Conservation (phyloP, 179 eudicot genomes). For the Amaranthus tricolor region DNA sequence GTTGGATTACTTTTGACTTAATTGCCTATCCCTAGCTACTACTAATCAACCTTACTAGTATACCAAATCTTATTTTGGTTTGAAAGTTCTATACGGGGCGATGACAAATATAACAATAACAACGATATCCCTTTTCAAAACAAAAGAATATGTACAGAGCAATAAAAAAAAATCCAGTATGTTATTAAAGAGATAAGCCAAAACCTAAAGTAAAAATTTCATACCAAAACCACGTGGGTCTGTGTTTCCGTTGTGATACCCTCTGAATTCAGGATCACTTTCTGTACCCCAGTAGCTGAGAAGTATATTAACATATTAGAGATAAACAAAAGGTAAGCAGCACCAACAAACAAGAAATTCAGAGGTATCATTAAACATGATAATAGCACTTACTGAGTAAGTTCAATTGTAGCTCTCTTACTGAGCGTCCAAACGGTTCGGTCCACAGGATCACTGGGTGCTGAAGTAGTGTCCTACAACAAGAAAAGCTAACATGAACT, state of each 20-base stretch:
- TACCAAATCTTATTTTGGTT: too few species aligned
- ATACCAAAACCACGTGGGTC: slow-evolving; percentile 95
- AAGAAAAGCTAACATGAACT: slow-evolving; percentile 7
- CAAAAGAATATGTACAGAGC: too few species aligned
- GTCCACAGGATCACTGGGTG: slow-evolving; percentile 64
- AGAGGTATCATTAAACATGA: background rate
- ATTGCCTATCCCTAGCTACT: too few species aligned
- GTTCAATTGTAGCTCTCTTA: slow-evolving; percentile 81
- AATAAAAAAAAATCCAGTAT: background rate
- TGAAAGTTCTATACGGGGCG: too few species aligned
- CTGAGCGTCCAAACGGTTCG: slow-evolving; percentile 87
- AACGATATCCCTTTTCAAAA: too few species aligned
- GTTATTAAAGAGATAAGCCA: slow-evolving; percentile 3
- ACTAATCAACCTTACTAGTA: too few species aligned
- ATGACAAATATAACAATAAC: too few species aligned
- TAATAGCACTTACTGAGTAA: slow-evolving; percentile 64
- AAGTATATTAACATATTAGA: slow-evolving; percentile 19
- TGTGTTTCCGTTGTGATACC: slow-evolving; percentile 87
- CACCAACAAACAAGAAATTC: slow-evolving; percentile 4
- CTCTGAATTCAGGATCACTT: slow-evolving; percentile 79
- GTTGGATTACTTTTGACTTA: too few species aligned
- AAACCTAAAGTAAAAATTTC: slow-evolving; percentile 9
- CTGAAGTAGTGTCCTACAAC: slow-evolving; percentile 65
- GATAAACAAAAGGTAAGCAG: slow-evolving; percentile 4
- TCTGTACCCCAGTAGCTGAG: slow-evolving; percentile 96